phyloP scores from a whole-genome alignment of 129 eudicot genomes.

The Helichrysum umbraculigerum region DNA sequence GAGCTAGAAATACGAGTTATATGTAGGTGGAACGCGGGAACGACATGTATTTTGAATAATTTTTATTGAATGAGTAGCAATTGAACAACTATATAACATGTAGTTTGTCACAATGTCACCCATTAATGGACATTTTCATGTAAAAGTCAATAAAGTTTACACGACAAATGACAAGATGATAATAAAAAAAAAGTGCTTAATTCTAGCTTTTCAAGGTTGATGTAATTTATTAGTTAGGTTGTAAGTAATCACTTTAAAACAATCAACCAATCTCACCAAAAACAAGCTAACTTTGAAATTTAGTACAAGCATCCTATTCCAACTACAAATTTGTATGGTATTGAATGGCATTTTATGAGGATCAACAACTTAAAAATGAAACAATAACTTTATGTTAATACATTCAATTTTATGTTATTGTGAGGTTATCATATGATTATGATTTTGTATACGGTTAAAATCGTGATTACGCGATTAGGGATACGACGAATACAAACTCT shows the following conservation, averaged over 20 bases:
- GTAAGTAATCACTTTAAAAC: background rate
- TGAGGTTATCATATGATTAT: no score
- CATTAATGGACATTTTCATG: background rate
- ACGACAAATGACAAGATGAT: background rate
- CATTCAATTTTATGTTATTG: background rate
- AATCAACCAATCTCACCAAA: background rate
- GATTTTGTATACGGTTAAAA: no score
- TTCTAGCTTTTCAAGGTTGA: background rate
- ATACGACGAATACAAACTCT: background rate
- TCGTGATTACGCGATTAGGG: no score
- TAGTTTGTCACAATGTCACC: no score
- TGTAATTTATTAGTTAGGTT: constrained; percentile 13
- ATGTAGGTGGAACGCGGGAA: no score
- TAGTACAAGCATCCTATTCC: background rate
- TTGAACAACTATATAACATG: no score
- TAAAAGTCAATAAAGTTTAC: background rate
- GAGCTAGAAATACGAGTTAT: no score
- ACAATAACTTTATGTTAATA: background rate
- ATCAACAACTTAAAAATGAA: background rate
- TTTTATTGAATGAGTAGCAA: background rate
- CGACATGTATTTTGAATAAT: background rate
- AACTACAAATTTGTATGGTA: constrained; percentile 3
- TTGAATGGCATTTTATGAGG: background rate
- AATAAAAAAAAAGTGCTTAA: background rate
- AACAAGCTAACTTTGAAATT: constrained; percentile 2